phyloP scores from a whole-genome alignment of 1,284 basidiomycete genomes.

The Ceratobasidium sp. region DNA sequence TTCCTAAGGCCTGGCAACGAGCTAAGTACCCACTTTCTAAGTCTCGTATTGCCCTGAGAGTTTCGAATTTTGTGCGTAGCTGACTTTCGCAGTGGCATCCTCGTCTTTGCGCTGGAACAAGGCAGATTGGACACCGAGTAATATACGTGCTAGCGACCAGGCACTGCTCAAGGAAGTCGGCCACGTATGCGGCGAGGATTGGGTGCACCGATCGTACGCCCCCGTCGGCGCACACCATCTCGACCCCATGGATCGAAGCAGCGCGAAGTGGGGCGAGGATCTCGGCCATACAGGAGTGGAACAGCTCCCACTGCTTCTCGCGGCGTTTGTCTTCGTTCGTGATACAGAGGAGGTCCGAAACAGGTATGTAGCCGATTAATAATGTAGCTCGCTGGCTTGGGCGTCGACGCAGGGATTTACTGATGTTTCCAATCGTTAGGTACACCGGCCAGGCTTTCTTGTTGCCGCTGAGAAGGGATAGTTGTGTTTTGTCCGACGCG shows the following conservation, averaged over 20 bases:
- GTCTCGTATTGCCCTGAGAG: conserved; percentile 1
- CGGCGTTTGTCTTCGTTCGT: background rate
- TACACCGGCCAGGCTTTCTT: conserved; percentile 8
- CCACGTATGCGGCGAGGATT: conserved; percentile 50
- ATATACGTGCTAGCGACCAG: conserved; percentile 47
- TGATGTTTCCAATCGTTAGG: conserved; percentile 47
- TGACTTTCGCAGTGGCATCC: background rate
- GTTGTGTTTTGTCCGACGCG: conserved; percentile 15
- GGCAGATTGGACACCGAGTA: conserved; percentile 29
- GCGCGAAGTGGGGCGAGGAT: conserved; percentile 46
- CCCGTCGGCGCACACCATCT: conserved; percentile 48
- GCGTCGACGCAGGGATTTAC: conserved; percentile 15
- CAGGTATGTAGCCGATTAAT: conserved; percentile 44
- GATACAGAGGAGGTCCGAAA: background rate
- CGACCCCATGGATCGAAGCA: conserved; percentile 33
- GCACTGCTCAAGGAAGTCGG: conserved; percentile 51
- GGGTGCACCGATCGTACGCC: conserved; percentile 44
- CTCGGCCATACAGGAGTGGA: conserved; percentile 49
- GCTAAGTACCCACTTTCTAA: conserved; percentile 2
- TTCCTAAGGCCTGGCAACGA: background rate
- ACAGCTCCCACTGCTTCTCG: conserved; percentile 43
- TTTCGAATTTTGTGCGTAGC: background rate
- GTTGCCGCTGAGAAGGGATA: conserved; percentile 3
- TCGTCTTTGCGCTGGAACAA: background rate
- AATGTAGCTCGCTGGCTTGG: conserved; percentile 14